These are phyloP conservation scores for Penicillium sp. DNA, from an alignment of 2,329 filamentous ascomycete genomes.

Conservation along the genomic window DNA sequence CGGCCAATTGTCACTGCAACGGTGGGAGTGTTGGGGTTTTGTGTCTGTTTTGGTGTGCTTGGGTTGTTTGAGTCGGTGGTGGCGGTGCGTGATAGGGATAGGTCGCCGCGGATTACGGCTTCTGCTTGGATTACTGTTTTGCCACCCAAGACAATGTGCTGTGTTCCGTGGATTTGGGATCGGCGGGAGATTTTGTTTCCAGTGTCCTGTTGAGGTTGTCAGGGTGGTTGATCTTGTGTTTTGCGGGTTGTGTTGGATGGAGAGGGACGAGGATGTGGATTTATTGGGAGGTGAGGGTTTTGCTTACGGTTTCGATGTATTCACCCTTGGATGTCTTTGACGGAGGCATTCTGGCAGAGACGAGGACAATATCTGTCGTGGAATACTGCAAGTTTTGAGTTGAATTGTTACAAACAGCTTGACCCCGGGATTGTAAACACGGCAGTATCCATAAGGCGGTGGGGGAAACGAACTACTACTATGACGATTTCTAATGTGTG, in stretches of 20 bases:
- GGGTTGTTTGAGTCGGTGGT: slow-evolving; percentile 34
- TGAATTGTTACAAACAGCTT: neutral
- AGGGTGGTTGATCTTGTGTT: slow-evolving; percentile 3
- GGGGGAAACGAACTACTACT: neutral
- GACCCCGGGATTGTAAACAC: neutral
- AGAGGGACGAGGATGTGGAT: neutral
- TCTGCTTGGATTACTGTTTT: slow-evolving; percentile 95
- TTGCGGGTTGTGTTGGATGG: neutral
- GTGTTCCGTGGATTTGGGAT: slow-evolving; percentile 85
- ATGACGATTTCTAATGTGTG: neutral
- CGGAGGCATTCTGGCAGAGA: slow-evolving; percentile 56
- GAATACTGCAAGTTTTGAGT: slow-evolving; percentile 1
- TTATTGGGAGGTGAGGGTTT: neutral
- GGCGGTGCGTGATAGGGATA: slow-evolving; percentile 63
- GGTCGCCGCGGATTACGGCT: slow-evolving; percentile 87
- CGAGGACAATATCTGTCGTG: neutral
- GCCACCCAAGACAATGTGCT: slow-evolving; percentile 95
- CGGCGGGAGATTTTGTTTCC: slow-evolving; percentile 97
- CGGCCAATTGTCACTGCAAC: slow-evolving; percentile 77
- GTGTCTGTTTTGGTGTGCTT: slow-evolving; percentile 29
- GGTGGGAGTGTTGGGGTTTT: slow-evolving; percentile 32
- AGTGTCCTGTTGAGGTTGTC: slow-evolving; percentile 64
- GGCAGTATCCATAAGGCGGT: slow-evolving; percentile 8
- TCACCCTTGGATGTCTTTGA: slow-evolving; percentile 76
- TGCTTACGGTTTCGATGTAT: slow-evolving; percentile 88